Evolutionary conservation across 768 basidiomycete genomes (phyloP).

Genomic region (Mycena pura): DNA sequence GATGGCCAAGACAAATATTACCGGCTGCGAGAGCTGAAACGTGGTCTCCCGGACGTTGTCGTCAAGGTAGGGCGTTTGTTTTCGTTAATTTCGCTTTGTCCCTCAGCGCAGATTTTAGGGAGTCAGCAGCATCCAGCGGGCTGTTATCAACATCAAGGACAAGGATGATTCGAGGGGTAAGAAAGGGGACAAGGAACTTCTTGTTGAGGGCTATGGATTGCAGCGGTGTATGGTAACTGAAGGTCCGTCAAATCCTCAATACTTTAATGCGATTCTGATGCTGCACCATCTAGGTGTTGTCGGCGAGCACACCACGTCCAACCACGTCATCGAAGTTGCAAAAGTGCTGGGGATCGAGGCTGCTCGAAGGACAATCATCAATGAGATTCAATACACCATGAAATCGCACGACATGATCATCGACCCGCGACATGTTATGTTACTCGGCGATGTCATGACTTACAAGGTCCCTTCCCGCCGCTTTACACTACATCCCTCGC

Average conservation of each 20-base stretch:
- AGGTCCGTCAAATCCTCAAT: slow-evolving; percentile 53
- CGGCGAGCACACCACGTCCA: slow-evolving; percentile 91
- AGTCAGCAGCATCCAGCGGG: slow-evolving; percentile 84
- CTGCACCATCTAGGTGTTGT: slow-evolving; percentile 72
- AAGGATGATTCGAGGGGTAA: slow-evolving; percentile 80
- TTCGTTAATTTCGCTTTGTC: not conserved
- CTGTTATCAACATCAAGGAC: slow-evolving; percentile 95
- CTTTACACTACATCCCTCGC: not conserved
- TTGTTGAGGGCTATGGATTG: slow-evolving; percentile 97
- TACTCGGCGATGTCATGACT: slow-evolving; percentile 97
- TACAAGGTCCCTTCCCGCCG: slow-evolving; percentile 74
- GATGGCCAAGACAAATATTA: slow-evolving; percentile 83
- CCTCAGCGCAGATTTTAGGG: slow-evolving; percentile 55
- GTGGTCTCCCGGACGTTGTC: slow-evolving; percentile 82
- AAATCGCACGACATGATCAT: slow-evolving; percentile 97
- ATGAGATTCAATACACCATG: slow-evolving; percentile 98
- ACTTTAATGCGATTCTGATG: not conserved
- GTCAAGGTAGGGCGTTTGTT: slow-evolving; percentile 91
- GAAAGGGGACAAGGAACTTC: slow-evolving; percentile 88
- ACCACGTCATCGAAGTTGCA: slow-evolving; percentile 96
- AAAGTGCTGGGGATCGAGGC: slow-evolving; percentile 98
- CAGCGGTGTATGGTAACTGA: slow-evolving; percentile 97
- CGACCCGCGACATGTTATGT: slow-evolving; percentile 97
- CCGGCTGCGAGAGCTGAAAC: slow-evolving; percentile 84
- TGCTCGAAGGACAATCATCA: slow-evolving; percentile 90